Evolutionary conservation across 495 filamentous ascomycete species (phyloP).

Genomic region (Articulospora tetracladia): DNA sequence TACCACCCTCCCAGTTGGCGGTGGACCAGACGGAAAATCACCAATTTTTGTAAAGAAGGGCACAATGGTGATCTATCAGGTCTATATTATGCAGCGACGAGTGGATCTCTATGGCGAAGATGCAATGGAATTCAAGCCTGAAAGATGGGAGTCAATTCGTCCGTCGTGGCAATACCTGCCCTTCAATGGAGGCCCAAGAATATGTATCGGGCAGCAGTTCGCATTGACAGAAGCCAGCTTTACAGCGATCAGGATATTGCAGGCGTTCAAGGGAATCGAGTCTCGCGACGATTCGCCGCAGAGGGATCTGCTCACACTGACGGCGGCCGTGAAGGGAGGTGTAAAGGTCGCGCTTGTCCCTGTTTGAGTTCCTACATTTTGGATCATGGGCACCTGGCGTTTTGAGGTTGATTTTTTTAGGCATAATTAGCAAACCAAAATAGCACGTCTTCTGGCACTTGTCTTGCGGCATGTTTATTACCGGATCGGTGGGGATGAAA

Average conservation of each 20-base stretch:
- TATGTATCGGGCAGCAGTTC: conserved; percentile 50
- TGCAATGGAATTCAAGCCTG: conserved; percentile 36
- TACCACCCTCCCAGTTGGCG: conserved; percentile 47
- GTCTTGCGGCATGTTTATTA: neutral
- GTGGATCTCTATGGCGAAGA: conserved; percentile 27
- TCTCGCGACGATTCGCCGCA: conserved; percentile 35
- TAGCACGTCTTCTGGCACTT: neutral
- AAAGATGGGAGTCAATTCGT: conserved; percentile 34
- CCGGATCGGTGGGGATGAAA: neutral
- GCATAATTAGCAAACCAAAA: too few species aligned
- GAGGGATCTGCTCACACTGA: conserved; percentile 31
- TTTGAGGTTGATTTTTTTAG: neutral
- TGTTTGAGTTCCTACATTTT: conserved; percentile 1
- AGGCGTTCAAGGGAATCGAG: conserved; percentile 54
- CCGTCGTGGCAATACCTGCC: conserved; percentile 55
- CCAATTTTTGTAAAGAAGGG: conserved; percentile 45
- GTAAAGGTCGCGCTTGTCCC: conserved; percentile 37
- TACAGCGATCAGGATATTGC: conserved; percentile 55
- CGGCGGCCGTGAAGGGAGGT: conserved; percentile 20
- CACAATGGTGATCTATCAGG: conserved; percentile 10
- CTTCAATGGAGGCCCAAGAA: conserved; percentile 62
- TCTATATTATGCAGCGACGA: conserved; percentile 24
- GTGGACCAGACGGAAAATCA: conserved; percentile 42
- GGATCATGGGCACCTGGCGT: neutral
- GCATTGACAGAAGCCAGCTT: conserved; percentile 55